Evolutionary conservation across 352 stramenopile species (phyloP).

Genomic region (Saprolegnia diclina): DNA sequence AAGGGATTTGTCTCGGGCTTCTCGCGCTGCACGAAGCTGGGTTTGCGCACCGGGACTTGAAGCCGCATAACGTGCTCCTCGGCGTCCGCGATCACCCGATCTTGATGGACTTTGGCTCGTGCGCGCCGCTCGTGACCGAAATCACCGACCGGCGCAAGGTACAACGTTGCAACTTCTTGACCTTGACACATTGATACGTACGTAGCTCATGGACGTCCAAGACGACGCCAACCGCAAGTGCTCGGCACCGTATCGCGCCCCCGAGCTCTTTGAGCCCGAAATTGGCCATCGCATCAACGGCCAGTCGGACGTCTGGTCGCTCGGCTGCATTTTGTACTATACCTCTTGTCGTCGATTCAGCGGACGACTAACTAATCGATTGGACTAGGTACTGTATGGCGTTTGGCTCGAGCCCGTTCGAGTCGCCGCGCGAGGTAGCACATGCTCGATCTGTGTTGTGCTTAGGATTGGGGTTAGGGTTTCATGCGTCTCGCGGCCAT

Average conservation of each 20-base stretch:
- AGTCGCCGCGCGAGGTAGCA: slow-evolving; percentile 59
- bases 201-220: slow-evolving; percentile 65
- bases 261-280: slow-evolving; percentile 75
- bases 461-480: slow-evolving; percentile 33
- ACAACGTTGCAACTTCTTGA: not conserved
- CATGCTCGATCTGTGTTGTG: not conserved
- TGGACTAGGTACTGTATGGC: slow-evolving; percentile 79
- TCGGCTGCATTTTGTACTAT: slow-evolving; percentile 74
- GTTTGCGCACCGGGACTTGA: slow-evolving; percentile 82
- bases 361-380: too few species aligned
- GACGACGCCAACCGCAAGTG: slow-evolving; percentile 78
- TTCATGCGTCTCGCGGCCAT: slow-evolving; percentile 82
- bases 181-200: not conserved
- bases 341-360: not conserved
- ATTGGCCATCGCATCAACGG: slow-evolving; percentile 62
- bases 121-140: slow-evolving; percentile 58
- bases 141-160: slow-evolving; percentile 31
- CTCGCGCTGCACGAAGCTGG: slow-evolving; percentile 65
- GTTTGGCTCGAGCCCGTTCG: slow-evolving; percentile 75
- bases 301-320: slow-evolving; percentile 79
- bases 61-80: slow-evolving; percentile 79
- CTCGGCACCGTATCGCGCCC: slow-evolving; percentile 73
- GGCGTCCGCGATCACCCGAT: slow-evolving; percentile 39
- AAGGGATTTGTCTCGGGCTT: slow-evolving; percentile 75
- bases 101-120: slow-evolving; percentile 83